These are phyloP conservation scores for Penicillium nordicum DNA, from an alignment of 2,329 filamentous ascomycete genomes.

Conservation along the genomic window DNA sequence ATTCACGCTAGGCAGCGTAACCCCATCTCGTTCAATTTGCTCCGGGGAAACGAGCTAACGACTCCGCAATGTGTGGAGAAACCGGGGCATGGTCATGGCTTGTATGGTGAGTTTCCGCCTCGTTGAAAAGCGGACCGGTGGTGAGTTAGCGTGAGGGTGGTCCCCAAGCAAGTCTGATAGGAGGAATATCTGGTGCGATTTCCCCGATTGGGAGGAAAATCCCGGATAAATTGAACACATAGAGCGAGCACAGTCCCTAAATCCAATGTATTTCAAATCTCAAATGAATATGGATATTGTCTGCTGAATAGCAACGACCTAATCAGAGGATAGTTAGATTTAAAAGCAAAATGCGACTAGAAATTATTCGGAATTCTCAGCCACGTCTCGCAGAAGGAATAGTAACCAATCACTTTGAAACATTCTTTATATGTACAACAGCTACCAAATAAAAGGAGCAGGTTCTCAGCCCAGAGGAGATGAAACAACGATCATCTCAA, in stretches of 20 bases:
- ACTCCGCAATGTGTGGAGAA: slow-evolving; percentile 13
- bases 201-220: slow-evolving; percentile 26
- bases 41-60: slow-evolving; percentile 19
- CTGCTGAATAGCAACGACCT: neutral
- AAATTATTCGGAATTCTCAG: neutral
- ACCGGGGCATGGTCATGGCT: neutral
- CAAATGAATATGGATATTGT: neutral
- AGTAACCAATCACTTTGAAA: slow-evolving; percentile 14
- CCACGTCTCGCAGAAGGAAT: neutral
- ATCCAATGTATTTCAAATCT: neutral
- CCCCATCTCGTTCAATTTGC: neutral
- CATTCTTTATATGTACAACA: slow-evolving; percentile 24
- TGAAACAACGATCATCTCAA: neutral
- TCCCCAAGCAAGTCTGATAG: slow-evolving; percentile 12
- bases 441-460: slow-evolving; percentile 7
- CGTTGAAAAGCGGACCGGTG: slow-evolving; percentile 4
- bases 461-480: neutral
- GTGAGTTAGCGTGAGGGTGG: slow-evolving; percentile 6
- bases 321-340: neutral
- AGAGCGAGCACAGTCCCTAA: neutral
- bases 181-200: slow-evolving; percentile 16
- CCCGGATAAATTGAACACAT: slow-evolving; percentile 8
- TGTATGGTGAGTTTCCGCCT: neutral
- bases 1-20: slow-evolving; percentile 1
- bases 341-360: neutral